phyloP scores from a whole-genome alignment of 2,329 filamentous ascomycete species.

The Domatiomyces catenatus region DNA sequence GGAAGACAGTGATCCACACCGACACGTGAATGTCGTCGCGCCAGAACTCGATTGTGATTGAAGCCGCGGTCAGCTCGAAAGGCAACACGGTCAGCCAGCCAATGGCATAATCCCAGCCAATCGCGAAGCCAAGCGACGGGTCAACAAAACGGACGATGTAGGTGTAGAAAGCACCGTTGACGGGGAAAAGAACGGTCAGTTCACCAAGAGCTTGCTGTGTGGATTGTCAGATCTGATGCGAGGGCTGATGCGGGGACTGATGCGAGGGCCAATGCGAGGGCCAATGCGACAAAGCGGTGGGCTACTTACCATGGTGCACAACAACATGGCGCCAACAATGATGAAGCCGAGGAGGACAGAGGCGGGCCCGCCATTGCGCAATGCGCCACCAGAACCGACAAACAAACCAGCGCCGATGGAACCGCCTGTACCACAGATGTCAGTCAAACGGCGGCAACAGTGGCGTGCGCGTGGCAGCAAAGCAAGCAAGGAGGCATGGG shows the following conservation, averaged over 20 bases:
- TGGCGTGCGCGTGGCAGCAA: no score
- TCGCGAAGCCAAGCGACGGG: constrained; percentile 29
- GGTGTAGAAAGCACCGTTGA: constrained; percentile 54
- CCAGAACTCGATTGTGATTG: constrained; percentile 15
- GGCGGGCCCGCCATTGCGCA: constrained; percentile 24
- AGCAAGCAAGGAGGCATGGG: neutral
- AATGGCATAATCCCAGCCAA: constrained; percentile 26
- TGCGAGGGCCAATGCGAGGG: no score
- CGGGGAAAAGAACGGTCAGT: constrained; percentile 61
- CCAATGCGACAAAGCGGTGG: no score
- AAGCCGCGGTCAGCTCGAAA: constrained; percentile 14
- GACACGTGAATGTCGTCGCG: constrained; percentile 19
- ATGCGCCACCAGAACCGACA: constrained; percentile 24
- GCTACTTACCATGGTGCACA: constrained; percentile 10
- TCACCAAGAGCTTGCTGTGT: constrained; percentile 36
- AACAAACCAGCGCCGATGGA: constrained; percentile 26
- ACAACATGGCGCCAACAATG: constrained; percentile 47
- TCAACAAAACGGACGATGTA: constrained; percentile 51
- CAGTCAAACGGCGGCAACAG: neutral
- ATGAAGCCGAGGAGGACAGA: constrained; percentile 30
- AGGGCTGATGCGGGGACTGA: no score
- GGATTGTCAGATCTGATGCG: neutral
- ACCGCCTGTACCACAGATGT: constrained; percentile 11
- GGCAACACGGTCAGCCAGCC: constrained; percentile 13
- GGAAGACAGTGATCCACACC: constrained; percentile 52